Evolutionary conservation across 768 basidiomycete species (phyloP), one percentile per base, ranked within the genome.

Genomic region (Agaricus blazei): DNA sequence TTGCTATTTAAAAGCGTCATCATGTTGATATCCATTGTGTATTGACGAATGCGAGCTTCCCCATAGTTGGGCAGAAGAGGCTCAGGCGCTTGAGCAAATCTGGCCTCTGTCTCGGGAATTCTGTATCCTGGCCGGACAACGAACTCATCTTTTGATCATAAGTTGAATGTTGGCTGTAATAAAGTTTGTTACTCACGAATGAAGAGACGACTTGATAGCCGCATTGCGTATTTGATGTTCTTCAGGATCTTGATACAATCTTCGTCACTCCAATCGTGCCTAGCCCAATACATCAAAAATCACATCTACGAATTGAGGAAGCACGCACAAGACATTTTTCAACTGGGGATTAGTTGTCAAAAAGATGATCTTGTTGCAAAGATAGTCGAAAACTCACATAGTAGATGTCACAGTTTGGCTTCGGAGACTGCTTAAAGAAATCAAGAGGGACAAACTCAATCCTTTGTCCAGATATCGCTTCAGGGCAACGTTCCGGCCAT

Each of bases 1-100:
- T 74, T 68, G 5, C 68, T 62, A 47, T 81, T 78, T 15, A 73
- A 61, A 15, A 68, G 26, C 12, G 63, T 31, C 70, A 77, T 71
- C 79, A 81, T 77, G 50, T 68, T 70, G 38, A 80, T 43, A 53
- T 81, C 80, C 37, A 72, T 71, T 31, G 73, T 64, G 57, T 80
- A 78, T 31, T 65, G 64, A 3, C 71, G 63, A 29, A 72, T 62
- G 41, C 65, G 67, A 1, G 74, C 78, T 5, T 69, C 66, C 9
- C 76, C 78, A 50, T 72, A 79, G 63, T 79, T 80, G 9, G 78
- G 70, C 0, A 80, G 67, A 47, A 82, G 64, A 0, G 77, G 79
- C 47, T 71, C 70, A 0, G 77, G 78, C 1, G 75, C 77, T 58
- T 65, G 59, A 36, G 14, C 27, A 45, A 37, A 56, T 29, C 5